phyloP scores from a whole-genome alignment of 2,329 filamentous ascomycete species.

The Teratosphaeria zuluensis region DNA sequence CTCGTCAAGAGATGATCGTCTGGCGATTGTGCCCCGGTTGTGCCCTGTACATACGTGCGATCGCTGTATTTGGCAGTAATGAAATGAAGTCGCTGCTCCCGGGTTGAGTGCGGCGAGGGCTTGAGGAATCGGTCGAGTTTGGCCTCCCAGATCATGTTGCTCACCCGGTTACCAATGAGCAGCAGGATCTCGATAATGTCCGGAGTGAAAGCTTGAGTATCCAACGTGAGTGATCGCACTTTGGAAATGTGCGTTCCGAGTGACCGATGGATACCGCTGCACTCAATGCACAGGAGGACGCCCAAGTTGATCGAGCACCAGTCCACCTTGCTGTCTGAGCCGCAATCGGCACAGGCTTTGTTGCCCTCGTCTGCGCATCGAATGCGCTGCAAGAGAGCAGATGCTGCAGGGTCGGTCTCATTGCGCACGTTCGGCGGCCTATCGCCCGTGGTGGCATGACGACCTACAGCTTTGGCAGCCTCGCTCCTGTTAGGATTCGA shows the following conservation, averaged over 20 bases:
- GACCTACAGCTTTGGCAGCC: constrained; percentile 52
- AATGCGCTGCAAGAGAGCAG: constrained; percentile 72
- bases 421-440: constrained; percentile 65
- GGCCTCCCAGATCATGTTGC: constrained; percentile 95
- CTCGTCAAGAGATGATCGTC: constrained; percentile 86
- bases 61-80: constrained; percentile 95
- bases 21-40: constrained; percentile 54
- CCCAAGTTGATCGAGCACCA: constrained; percentile 98
- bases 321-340: constrained; percentile 83
- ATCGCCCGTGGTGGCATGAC: constrained; percentile 85
- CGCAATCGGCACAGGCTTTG: constrained; percentile 87
- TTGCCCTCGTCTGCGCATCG: constrained; percentile 89
- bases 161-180: constrained; percentile 84
- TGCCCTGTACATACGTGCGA: constrained; percentile 66
- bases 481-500: constrained; percentile 34
- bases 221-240: constrained; percentile 85
- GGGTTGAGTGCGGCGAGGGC: constrained; percentile 64
- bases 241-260: constrained; percentile 97
- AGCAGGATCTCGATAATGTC: constrained; percentile 93
- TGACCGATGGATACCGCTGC: constrained; percentile 92
- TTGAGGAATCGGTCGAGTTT: constrained; percentile 65
- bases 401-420: constrained; percentile 66
- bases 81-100: constrained; percentile 86
- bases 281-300: constrained; percentile 94
- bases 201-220: constrained; percentile 90